Conservation (phyloP, 2,329 filamentous ascomycete species). For the Epichloe bromicola region DNA sequence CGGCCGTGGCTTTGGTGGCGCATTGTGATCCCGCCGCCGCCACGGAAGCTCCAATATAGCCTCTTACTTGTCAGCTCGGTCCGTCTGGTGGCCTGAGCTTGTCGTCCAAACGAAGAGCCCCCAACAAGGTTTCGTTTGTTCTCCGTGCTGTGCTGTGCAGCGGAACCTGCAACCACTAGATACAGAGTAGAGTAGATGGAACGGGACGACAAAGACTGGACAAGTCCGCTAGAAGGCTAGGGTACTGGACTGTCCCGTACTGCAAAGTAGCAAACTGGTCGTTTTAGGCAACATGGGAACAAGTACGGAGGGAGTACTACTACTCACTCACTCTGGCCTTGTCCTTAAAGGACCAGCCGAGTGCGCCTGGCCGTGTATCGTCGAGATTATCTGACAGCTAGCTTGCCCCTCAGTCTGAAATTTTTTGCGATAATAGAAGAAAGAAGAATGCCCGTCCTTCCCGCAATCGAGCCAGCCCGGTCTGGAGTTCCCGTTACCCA, state of each 20-base stretch:
- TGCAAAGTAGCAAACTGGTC: too few relatives aligned
- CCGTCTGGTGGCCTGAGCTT: not conserved
- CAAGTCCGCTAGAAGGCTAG: too few relatives aligned
- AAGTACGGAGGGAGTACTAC: too few relatives aligned
- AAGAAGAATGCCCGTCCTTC: not conserved
- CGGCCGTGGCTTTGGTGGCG: not conserved
- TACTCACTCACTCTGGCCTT: too few relatives aligned
- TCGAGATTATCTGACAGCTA: too few relatives aligned
- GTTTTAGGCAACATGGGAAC: too few relatives aligned
- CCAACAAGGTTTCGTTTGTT: not conserved
- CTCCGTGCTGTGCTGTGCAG: too few relatives aligned
- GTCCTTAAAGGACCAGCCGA: too few relatives aligned
- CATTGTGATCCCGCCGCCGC: not conserved
- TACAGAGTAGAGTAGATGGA: too few relatives aligned
- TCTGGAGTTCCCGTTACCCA: not conserved
- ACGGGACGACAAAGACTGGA: too few relatives aligned
- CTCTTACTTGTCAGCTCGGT: not conserved
- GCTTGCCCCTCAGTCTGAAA: not conserved
- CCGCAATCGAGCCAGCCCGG: constrained; percentile 1
- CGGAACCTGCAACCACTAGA: not conserved
- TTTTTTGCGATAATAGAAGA: not conserved
- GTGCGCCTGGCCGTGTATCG: too few relatives aligned
- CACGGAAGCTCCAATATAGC: not conserved
- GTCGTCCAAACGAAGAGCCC: not conserved
- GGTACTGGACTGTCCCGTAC: too few relatives aligned